These are phyloP conservation scores for Aegilops umbellulata DNA, from an alignment of 176 grass and related monocot genomes.

Conservation along the genomic window DNA sequence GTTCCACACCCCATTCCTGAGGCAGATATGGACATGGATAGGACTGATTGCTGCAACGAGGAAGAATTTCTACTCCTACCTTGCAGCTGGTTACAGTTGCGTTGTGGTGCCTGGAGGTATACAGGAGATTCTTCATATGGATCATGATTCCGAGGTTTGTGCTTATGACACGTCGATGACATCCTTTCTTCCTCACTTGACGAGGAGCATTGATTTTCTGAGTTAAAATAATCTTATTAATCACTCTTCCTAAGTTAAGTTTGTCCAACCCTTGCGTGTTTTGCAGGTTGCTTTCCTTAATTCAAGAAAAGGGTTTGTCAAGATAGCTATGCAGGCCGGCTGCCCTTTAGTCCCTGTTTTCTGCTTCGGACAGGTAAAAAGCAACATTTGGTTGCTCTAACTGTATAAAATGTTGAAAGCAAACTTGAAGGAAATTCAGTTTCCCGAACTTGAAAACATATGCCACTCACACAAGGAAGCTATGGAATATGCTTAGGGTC, in stretches of 20 bases:
- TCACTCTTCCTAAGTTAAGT: neutral
- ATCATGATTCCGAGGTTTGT: conserved; percentile 68
- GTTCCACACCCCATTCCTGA: conserved; percentile 91
- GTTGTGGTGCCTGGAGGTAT: conserved; percentile 78
- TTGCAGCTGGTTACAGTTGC: conserved; percentile 72
- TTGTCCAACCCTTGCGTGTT: neutral
- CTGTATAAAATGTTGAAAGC: neutral
- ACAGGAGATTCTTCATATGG: conserved; percentile 88
- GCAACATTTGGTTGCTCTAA: neutral
- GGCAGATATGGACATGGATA: conserved; percentile 93
- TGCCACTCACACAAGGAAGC: neutral
- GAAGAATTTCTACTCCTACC: conserved; percentile 69
- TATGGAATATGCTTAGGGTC: neutral
- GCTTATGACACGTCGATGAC: neutral
- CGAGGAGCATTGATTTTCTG: neutral
- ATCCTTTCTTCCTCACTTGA: neutral
- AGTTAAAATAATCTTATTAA: neutral
- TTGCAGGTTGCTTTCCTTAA: conserved; percentile 89
- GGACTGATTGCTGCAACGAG: conserved; percentile 71
- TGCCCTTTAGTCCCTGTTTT: conserved; percentile 81
- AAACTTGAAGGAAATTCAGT: neutral
- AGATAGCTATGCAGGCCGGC: conserved; percentile 82
- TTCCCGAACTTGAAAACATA: neutral
- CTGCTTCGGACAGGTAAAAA: conserved; percentile 85
- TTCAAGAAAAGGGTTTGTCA: conserved; percentile 90